phyloP scores from a whole-genome alignment of 805 yeast genomes.

The Suhomyces sp. region DNA sequence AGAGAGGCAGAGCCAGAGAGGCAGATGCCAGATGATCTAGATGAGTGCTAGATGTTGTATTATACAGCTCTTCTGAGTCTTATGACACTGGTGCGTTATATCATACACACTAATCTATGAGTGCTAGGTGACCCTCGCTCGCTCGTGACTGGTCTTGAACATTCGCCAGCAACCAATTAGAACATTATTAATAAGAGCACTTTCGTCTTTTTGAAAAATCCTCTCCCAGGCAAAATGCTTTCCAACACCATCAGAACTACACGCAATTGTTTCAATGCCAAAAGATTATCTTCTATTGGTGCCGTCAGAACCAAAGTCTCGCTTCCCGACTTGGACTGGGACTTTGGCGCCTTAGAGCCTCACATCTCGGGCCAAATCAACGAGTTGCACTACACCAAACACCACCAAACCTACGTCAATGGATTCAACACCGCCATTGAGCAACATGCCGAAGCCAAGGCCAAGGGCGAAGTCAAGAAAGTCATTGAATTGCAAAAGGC shows the following conservation, averaged over 20 bases:
- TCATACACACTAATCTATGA: background rate
- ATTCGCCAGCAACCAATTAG: slow-evolving; percentile 6
- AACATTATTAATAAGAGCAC: background rate
- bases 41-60: no score
- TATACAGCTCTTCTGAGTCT: background rate
- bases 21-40: no score
- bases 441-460: slow-evolving; percentile 64
- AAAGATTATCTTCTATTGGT: slow-evolving; percentile 3
- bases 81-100: background rate
- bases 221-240: background rate
- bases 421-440: slow-evolving; percentile 79
- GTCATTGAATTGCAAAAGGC: slow-evolving; percentile 64
- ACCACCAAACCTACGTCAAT: slow-evolving; percentile 87
- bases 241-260: background rate
- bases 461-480: slow-evolving; percentile 55
- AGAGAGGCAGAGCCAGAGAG: no score
- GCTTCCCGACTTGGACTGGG: slow-evolving; percentile 80
- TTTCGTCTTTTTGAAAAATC: background rate
- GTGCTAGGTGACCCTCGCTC: background rate
- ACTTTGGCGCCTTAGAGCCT: slow-evolving; percentile 84
- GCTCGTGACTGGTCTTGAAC: slow-evolving; percentile 2
- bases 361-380: slow-evolving; percentile 82
- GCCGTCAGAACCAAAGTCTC: slow-evolving; percentile 60
- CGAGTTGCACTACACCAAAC: slow-evolving; percentile 84
- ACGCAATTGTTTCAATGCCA: background rate